Conservation (phyloP, 306 rosid genomes). For the Gastrolobium villosum region DNA sequence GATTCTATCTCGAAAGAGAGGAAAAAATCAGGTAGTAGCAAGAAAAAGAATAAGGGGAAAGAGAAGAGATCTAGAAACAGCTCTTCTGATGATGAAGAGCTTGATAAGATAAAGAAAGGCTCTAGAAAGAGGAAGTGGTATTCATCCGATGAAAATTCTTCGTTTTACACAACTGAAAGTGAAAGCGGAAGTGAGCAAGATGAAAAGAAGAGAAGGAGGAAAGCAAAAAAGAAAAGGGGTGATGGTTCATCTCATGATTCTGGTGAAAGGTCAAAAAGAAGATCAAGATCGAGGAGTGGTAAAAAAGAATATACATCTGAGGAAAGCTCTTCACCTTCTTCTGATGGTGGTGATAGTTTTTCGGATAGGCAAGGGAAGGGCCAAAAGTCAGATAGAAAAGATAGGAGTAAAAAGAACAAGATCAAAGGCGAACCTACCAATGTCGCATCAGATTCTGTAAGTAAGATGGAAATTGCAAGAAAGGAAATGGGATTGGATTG, state of each 20-base stretch:
- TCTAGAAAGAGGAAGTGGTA: conserved; percentile 82
- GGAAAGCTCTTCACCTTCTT: conserved; percentile 47
- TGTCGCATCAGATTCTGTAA: conserved; percentile 40
- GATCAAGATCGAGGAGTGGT: conserved; percentile 45
- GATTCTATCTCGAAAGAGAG: conserved; percentile 51
- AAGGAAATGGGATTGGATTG: conserved; percentile 92
- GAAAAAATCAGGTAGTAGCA: conserved; percentile 51
- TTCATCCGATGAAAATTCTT: conserved; percentile 67
- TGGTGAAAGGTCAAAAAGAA: conserved; percentile 48
- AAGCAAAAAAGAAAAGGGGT: conserved; percentile 51
- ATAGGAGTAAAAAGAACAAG: conserved; percentile 48
- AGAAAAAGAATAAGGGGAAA: conserved; percentile 53
- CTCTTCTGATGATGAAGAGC: conserved; percentile 70
- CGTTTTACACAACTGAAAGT: conserved; percentile 51
- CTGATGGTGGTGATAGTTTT: conserved; percentile 48
- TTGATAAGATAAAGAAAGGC: conserved; percentile 59
- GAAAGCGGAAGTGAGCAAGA: conserved; percentile 63
- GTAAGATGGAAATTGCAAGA: conserved; percentile 70
- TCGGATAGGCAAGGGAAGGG: conserved; percentile 34
- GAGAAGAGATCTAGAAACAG: conserved; percentile 56
- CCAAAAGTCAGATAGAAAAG: conserved; percentile 37
- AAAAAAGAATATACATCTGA: conserved; percentile 51
- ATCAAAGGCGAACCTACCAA: conserved; percentile 43
- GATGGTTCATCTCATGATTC: conserved; percentile 47
- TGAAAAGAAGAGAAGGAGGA: conserved; percentile 55